These are phyloP conservation scores for Beta lomatogona DNA, from an alignment of 179 eudicot species.

Conservation along the genomic window DNA sequence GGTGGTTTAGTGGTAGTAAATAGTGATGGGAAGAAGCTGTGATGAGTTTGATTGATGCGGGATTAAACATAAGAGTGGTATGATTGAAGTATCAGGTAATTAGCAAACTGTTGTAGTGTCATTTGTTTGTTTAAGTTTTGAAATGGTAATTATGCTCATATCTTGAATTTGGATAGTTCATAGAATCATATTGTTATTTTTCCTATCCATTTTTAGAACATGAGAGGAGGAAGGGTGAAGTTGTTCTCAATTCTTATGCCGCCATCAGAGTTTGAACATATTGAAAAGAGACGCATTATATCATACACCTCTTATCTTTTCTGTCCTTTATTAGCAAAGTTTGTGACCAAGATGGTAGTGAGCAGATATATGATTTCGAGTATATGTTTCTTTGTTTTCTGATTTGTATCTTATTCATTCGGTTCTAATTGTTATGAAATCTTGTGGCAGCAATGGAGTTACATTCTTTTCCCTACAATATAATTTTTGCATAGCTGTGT, in stretches of 20 bases:
- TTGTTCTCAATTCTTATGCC: slow-evolving; percentile 67
- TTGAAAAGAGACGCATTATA: slow-evolving; percentile 82
- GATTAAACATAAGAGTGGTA: too few species aligned
- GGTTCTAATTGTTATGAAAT: not conserved
- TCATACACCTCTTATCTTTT: slow-evolving; percentile 44
- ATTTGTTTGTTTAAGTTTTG: not conserved
- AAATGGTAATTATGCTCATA: not conserved
- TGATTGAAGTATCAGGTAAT: slow-evolving; percentile 76
- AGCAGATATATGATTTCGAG: not conserved
- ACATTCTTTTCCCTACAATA: not conserved
- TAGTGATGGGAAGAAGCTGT: too few species aligned
- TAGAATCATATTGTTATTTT: not conserved
- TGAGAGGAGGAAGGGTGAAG: slow-evolving; percentile 84
- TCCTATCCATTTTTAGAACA: slow-evolving; percentile 48
- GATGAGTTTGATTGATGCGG: too few species aligned
- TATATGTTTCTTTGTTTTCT: not conserved
- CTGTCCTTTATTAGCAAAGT: not conserved
- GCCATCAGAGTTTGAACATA: slow-evolving; percentile 74
- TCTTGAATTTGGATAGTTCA: not conserved
- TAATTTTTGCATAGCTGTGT: too few species aligned
- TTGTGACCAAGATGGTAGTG: not conserved
- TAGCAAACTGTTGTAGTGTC: not conserved
- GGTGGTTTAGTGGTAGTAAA: too few species aligned
- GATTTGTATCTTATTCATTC: not conserved
- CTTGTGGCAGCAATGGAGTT: slow-evolving; percentile 77